A percentile compares a stretch with the other conserved stretches of the same genome.
These are phyloP conservation scores for Aaosphaeria pasadenensis DNA, from an alignment of 2,329 filamentous ascomycete species.

Conservation along the genomic window DNA sequence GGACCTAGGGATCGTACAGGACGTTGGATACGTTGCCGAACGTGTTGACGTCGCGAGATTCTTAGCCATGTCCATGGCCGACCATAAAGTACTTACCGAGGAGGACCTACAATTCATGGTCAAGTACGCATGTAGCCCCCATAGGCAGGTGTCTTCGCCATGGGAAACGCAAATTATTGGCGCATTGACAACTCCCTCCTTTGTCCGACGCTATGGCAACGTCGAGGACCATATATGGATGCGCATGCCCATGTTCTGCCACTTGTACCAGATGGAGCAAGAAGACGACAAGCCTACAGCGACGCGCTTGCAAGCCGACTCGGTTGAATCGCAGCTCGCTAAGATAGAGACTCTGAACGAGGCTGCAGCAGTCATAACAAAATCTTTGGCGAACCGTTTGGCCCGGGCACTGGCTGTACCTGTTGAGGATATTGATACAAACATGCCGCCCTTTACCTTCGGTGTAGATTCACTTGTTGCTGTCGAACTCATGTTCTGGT, in stretches of 20 bases:
- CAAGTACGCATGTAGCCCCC: background rate
- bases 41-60: background rate
- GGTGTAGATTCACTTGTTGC: conserved; percentile 25
- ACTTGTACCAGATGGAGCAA: conserved; percentile 1
- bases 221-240: conserved; percentile 1
- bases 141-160: background rate
- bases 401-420: background rate
- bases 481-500: conserved; percentile 22
- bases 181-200: background rate
- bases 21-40: conserved; percentile 1
- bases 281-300: background rate
- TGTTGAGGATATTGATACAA: background rate
- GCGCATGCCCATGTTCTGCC: background rate
- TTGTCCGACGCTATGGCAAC: background rate
- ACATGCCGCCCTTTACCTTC: background rate
- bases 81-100: background rate
- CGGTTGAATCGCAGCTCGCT: too few relatives aligned
- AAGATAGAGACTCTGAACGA: background rate
- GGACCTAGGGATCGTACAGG: background rate
- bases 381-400: background rate
- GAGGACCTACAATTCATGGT: background rate
- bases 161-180: background rate
- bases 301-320: too few relatives aligned
- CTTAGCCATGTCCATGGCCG: background rate
- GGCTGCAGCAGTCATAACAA: background rate